phyloP scores from a whole-genome alignment of 805 yeast genomes.

The Helenozyma baotianmanensis region DNA sequence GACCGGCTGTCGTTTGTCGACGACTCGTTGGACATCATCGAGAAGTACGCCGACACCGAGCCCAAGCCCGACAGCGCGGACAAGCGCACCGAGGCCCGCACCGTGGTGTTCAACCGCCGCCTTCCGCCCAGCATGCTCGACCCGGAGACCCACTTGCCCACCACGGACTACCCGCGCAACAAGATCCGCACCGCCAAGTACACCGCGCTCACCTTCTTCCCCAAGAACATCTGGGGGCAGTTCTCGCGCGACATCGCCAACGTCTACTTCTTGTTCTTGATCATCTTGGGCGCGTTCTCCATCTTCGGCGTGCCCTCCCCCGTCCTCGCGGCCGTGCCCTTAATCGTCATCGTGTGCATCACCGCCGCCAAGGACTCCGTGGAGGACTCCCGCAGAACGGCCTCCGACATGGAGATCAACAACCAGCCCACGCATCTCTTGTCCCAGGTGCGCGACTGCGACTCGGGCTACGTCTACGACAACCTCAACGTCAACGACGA shows the following conservation, averaged over 20 bases:
- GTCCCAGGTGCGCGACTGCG: constrained; percentile 35
- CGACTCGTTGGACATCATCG: constrained; percentile 6
- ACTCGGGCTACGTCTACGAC: constrained; percentile 22
- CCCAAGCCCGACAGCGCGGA: constrained; percentile 22
- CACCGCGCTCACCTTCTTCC: constrained; percentile 54
- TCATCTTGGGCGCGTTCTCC: constrained; percentile 46
- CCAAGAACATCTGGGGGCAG: constrained; percentile 51
- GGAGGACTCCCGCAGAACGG: constrained; percentile 67
- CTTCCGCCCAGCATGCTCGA: constrained; percentile 57
- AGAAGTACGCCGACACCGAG: constrained; percentile 11
- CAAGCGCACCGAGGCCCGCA: constrained; percentile 13
- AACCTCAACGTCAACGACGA: constrained; percentile 64
- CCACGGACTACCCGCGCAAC: constrained; percentile 44
- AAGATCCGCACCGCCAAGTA: constrained; percentile 62
- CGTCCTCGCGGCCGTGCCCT: constrained; percentile 73
- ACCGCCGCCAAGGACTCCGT: constrained; percentile 76
- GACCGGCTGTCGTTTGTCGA: background rate
- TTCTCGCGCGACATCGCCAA: constrained; percentile 55
- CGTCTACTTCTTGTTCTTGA: constrained; percentile 50
- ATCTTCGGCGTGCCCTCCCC: constrained; percentile 73
- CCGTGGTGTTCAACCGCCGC: constrained; percentile 44
- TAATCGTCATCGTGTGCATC: constrained; percentile 69
- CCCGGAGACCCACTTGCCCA: constrained; percentile 23
- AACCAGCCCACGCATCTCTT: constrained; percentile 69
- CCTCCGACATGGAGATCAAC: constrained; percentile 64